phyloP scores from a whole-genome alignment of 2,329 filamentous ascomycete species.

The Grosmannia serpens region DNA sequence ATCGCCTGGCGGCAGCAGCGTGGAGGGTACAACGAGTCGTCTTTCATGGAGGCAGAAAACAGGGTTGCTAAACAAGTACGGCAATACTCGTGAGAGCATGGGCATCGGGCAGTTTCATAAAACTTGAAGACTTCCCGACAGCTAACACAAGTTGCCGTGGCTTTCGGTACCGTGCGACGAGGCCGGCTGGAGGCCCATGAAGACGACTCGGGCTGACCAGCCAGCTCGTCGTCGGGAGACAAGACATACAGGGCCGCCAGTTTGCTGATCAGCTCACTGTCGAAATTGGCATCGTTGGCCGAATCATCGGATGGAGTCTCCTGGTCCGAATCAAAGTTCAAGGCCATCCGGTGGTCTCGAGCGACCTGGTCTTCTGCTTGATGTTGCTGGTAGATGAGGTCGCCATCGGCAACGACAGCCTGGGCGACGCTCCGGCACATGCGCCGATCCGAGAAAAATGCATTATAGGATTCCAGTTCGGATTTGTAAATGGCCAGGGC shows the following conservation, averaged over 20 bases:
- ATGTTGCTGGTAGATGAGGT: slow-evolving; percentile 1
- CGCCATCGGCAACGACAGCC: slow-evolving; percentile 10
- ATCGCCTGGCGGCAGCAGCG: slow-evolving; percentile 37
- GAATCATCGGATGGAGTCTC: not conserved
- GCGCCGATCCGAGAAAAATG: slow-evolving; percentile 4
- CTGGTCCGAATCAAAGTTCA: not conserved
- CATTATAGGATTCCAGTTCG: slow-evolving; percentile 5
- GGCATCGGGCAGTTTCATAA: slow-evolving; percentile 6
- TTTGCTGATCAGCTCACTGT: not conserved
- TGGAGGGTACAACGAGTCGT: slow-evolving; percentile 44
- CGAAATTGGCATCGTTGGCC: not conserved
- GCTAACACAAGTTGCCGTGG: slow-evolving; percentile 5
- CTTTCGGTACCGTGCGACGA: not conserved
- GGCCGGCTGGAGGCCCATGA: not conserved
- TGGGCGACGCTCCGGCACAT: slow-evolving; percentile 14
- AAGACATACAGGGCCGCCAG: not conserved
- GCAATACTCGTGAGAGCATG: slow-evolving; percentile 41
- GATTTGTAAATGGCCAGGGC: slow-evolving; percentile 8
- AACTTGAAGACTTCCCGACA: not conserved
- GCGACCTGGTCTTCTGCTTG: slow-evolving; percentile 8
- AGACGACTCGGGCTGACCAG: not conserved
- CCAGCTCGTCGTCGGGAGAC: not conserved
- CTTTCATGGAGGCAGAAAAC: slow-evolving; percentile 29
- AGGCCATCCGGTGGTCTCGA: slow-evolving; percentile 10
- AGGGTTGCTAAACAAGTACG: slow-evolving; percentile 31